A percentile compares a stretch with the other conserved stretches of the same genome.
phyloP scores from a whole-genome alignment of 129 eudicot species.

The Glebionis coronaria region DNA sequence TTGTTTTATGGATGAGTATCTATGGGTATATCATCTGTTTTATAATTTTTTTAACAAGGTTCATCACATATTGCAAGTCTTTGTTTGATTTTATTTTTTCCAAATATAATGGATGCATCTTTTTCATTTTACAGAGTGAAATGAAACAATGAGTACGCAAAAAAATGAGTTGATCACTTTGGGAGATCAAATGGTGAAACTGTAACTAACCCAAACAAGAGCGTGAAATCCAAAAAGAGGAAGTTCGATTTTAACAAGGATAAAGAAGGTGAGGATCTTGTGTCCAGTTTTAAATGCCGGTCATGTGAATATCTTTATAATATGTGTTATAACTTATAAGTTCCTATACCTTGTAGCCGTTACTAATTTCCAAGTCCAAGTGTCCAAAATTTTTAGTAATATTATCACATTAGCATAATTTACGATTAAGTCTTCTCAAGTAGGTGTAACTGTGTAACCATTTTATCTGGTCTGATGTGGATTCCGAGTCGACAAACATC shows the following conservation, averaged over 20 bases:
- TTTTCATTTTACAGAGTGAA: too few relatives aligned
- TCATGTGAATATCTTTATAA: not conserved
- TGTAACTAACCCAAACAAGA: conserved; percentile 30
- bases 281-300: not conserved
- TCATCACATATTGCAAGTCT: too few relatives aligned
- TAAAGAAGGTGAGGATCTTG: conserved; percentile 39
- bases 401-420: not conserved
- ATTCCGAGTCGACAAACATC: conserved; percentile 35
- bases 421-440: not conserved
- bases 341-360: not conserved
- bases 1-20: too few relatives aligned
- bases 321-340: not conserved
- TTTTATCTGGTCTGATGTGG: conserved; percentile 26
- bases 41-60: too few relatives aligned
- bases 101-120: too few relatives aligned
- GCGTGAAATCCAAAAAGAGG: conserved; percentile 54
- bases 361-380: conserved; percentile 6
- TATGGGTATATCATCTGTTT: too few relatives aligned
- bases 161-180: conserved; percentile 77
- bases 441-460: conserved; percentile 12
- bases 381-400: not conserved
- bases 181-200: conserved; percentile 52
- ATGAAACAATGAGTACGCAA: conserved; percentile 90
- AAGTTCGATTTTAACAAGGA: conserved; percentile 56
- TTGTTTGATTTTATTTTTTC: too few relatives aligned